phyloP scores from a whole-genome alignment of 371 early-diverging fungal genomes.

The Mucor indicus region DNA sequence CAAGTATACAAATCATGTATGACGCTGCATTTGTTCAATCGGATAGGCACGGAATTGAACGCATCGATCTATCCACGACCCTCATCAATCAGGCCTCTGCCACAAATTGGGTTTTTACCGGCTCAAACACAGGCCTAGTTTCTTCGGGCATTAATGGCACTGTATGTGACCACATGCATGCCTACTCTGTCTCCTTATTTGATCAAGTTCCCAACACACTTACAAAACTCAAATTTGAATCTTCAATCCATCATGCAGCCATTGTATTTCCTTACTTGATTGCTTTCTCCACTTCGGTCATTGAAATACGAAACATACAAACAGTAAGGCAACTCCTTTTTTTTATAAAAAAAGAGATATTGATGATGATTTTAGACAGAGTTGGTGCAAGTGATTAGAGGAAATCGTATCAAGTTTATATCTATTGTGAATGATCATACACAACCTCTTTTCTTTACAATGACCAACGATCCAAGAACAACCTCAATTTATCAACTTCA shows the following conservation, averaged over 20 bases:
- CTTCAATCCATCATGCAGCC: conserved; percentile 13
- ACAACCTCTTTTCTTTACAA: conserved; percentile 13
- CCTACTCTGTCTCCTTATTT: conserved; percentile 5
- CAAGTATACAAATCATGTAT: conserved; percentile 3
- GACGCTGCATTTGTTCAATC: conserved; percentile 13
- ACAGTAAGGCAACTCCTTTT: conserved; percentile 22
- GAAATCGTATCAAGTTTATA: conserved; percentile 11
- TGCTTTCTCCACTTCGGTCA: conserved; percentile 27
- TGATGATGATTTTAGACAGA: conserved; percentile 7
- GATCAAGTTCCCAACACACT: neutral
- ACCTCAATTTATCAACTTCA: conserved; percentile 16
- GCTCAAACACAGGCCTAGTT: neutral
- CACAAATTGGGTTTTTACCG: neutral
- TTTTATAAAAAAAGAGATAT: neutral
- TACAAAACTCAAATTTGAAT: conserved; percentile 24
- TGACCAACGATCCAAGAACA: conserved; percentile 6
- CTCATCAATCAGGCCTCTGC: neutral
- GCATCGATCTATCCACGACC: conserved; percentile 6
- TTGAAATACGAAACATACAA: conserved; percentile 36
- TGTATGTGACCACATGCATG: conserved; percentile 5
- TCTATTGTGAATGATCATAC: neutral
- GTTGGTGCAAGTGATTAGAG: conserved; percentile 15
- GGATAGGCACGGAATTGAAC: conserved; percentile 9
- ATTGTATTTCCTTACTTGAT: conserved; percentile 31
- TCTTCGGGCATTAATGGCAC: neutral